A percentile compares a stretch with the other conserved stretches of the same genome.
Conservation (phyloP, 2,329 filamentous ascomycete species). For the Colletotrichum destructivum region DNA sequence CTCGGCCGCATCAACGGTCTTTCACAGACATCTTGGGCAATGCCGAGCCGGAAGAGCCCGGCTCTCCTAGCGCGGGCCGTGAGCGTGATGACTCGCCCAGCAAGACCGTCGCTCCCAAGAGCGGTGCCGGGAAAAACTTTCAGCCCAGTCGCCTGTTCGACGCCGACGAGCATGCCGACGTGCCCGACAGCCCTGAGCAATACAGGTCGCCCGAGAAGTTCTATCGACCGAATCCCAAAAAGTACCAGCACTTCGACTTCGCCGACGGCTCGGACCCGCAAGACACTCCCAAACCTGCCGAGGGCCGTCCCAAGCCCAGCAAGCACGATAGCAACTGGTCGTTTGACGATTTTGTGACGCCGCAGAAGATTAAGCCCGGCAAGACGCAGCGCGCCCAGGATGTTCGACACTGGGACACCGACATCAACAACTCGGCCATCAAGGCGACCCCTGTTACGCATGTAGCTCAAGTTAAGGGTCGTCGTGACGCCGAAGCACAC, state of each 20-base stretch:
- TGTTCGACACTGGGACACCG: conserved; percentile 84
- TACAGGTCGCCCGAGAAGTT: conserved; percentile 58
- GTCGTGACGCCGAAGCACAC: conserved; percentile 85
- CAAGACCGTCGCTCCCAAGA: conserved; percentile 65
- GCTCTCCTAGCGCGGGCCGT: conserved; percentile 56
- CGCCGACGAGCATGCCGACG: conserved; percentile 60
- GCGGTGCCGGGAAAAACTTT: conserved; percentile 73
- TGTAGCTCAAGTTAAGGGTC: conserved; percentile 74
- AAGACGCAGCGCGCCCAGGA: conserved; percentile 77
- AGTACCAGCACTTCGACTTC: conserved; percentile 90
- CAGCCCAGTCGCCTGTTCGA: conserved; percentile 76
- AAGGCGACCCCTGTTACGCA: conserved; percentile 69
- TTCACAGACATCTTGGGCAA: conserved; percentile 80
- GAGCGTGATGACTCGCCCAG: conserved; percentile 68
- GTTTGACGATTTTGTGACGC: conserved; percentile 90
- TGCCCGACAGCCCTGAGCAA: conserved; percentile 60
- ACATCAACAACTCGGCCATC: conserved; percentile 69
- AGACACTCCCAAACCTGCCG: conserved; percentile 61
- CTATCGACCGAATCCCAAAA: conserved; percentile 80
- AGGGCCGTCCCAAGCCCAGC: conserved; percentile 61
- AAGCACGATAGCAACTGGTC: conserved; percentile 86
- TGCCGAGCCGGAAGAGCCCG: conserved; percentile 54
- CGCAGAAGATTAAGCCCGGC: conserved; percentile 76
- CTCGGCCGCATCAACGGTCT: conserved; percentile 76
- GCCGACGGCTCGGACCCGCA: conserved; percentile 73